Evolutionary conservation across 768 basidiomycete genomes (phyloP).

Genomic region (Suillus clintonianus): DNA sequence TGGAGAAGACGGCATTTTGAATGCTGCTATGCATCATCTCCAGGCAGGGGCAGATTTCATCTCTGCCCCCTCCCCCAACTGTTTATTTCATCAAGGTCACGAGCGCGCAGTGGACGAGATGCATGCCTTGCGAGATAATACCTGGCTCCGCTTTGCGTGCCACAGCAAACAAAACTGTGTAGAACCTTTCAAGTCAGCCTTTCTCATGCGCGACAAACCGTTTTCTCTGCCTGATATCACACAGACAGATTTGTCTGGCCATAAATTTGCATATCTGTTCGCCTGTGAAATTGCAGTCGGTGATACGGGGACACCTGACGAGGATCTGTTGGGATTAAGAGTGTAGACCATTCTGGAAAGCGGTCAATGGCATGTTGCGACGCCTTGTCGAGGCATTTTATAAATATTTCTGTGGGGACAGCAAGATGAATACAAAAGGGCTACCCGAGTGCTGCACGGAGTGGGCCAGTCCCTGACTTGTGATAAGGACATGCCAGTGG

Average conservation of each 20-base stretch:
- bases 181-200: conserved; percentile 14
- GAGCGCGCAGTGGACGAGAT: not conserved
- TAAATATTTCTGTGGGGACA: not conserved
- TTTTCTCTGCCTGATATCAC: conserved; percentile 2
- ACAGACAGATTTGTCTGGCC: not conserved
- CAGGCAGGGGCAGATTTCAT: no score
- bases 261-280: conserved; percentile 15
- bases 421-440: conserved; percentile 1
- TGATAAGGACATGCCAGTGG: not conserved
- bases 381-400: conserved; percentile 1
- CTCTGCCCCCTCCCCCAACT: not conserved
- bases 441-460: conserved; percentile 1
- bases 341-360: conserved; percentile 25
- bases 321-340: conserved; percentile 18
- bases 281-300: conserved; percentile 25
- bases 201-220: not conserved
- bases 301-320: conserved; percentile 13
- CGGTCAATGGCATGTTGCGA: not conserved
- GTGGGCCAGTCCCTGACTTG: not conserved
- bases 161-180: conserved; percentile 11
- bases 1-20: no score
- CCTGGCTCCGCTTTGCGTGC: conserved; percentile 21
- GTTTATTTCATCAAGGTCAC: not conserved
- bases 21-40: no score
- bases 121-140: not conserved